Percentiles rank a stretch among this genome's conserved stretches.
Conservation (phyloP, 176 grass and related monocot species). For the Musa itinerans region DNA sequence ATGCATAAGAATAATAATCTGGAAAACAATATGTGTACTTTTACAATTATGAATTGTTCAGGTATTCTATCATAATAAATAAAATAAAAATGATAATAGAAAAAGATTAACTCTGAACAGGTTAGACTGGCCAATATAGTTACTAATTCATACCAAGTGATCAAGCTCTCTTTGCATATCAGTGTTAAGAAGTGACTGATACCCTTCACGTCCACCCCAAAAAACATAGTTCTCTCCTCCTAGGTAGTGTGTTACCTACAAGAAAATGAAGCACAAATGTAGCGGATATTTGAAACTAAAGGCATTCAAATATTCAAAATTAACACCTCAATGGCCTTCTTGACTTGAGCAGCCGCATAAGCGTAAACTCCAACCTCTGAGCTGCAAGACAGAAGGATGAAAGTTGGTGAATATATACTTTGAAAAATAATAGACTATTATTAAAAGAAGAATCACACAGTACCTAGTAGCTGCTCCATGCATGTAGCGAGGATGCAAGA, state of each 20-base stretch:
- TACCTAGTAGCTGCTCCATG: slow-evolving; percentile 93
- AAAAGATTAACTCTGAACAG: background rate
- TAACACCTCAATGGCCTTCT: slow-evolving; percentile 87
- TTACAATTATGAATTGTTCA: background rate
- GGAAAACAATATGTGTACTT: background rate
- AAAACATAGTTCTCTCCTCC: slow-evolving; percentile 99
- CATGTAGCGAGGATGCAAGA: slow-evolving; percentile 87
- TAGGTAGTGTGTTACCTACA: slow-evolving; percentile 78
- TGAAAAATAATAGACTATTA: background rate
- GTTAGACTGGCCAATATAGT: background rate
- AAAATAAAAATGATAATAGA: background rate
- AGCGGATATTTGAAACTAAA: slow-evolving; percentile 10
- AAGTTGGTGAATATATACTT: background rate
- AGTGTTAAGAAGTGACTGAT: slow-evolving; percentile 93
- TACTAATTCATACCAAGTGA: slow-evolving; percentile 49
- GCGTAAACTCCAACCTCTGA: slow-evolving; percentile 53
- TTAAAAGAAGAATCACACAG: background rate
- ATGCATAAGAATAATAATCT: background rate
- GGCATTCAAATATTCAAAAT: background rate
- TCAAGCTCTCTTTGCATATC: slow-evolving; percentile 96
- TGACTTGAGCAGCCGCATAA: slow-evolving; percentile 97
- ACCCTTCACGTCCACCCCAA: slow-evolving; percentile 93
- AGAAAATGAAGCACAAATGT: slow-evolving; percentile 20
- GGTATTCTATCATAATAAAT: background rate
- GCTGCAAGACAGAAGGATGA: background rate